Evolutionary conservation across 192 early-diverging fungal species (phyloP).

Genomic region (Gryganskiella cystojenkinii): DNA sequence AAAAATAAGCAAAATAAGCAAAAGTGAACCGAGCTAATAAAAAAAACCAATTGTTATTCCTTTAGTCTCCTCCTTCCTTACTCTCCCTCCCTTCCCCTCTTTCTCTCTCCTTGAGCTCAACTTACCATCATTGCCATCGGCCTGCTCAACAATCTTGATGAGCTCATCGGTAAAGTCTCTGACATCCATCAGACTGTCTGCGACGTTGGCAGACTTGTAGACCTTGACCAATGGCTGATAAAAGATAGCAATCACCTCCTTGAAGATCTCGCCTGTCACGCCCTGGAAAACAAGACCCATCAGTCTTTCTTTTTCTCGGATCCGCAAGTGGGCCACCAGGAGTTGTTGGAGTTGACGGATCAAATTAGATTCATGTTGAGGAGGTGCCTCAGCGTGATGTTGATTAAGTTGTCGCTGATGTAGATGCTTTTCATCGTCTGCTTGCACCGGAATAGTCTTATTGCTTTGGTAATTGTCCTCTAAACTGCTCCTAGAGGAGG

Average conservation of each 20-base stretch:
- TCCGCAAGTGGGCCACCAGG: slow-evolving; percentile 52
- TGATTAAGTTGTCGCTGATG: slow-evolving; percentile 1
- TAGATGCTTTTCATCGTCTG: not conserved
- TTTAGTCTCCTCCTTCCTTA: slow-evolving; percentile 7
- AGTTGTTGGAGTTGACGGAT: slow-evolving; percentile 50
- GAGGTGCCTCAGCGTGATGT: not conserved
- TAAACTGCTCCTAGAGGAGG: not conserved
- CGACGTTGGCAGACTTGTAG: slow-evolving; percentile 64
- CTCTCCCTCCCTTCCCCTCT: too few species aligned
- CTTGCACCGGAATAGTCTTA: slow-evolving; percentile 14
- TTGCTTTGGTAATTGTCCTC: not conserved
- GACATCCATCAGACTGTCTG: slow-evolving; percentile 56
- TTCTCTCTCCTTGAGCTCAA: too few species aligned
- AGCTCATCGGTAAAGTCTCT: slow-evolving; percentile 59
- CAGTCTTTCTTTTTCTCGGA: slow-evolving; percentile 56
- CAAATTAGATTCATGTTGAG: slow-evolving; percentile 17
- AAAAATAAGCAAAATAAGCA: not conserved
- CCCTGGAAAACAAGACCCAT: slow-evolving; percentile 59
- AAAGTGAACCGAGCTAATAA: not conserved
- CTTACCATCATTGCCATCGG: slow-evolving; percentile 15
- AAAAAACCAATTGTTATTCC: not conserved
- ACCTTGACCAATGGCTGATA: slow-evolving; percentile 63
- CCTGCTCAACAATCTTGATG: slow-evolving; percentile 55
- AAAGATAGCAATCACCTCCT: slow-evolving; percentile 63
- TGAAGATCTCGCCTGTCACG: slow-evolving; percentile 58